Base-by-base conservation (phyloP, 805 yeast genomes). In the Hyphopichia homilentoma region DNA sequence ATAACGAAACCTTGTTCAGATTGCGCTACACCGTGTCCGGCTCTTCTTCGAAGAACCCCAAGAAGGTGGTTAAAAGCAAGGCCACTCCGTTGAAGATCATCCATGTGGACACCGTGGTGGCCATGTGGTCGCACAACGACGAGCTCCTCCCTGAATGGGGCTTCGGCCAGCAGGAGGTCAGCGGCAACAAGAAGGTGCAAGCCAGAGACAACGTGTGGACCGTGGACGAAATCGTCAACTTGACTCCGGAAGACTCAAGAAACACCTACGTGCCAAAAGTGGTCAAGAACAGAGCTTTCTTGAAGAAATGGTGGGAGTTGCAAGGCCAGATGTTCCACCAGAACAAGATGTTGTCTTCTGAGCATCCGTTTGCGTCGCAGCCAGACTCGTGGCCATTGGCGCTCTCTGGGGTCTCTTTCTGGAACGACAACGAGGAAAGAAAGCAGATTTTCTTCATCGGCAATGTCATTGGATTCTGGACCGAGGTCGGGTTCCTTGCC, bases 71-170 rank as follows among this genome's bases (percentile, higher is more conserved):
- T 41, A 81, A 80, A 58, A 80, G 96, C 3, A 80, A 81, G 53
- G 82, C 80, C 5, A 74, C 85, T 4, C 61, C 73, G 7, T 61
- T 93, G 52, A 81, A 80, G 48, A 50, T 93, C 16, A 63, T 88
- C 38, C 97, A 93, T 54, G 81, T 78, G 16, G 88, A 83, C 34
- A 85, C 96, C 2, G 76, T 83, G 30, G 97, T 94, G 27, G 90
- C 96, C 13, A 74, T 93, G 77, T 89, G 96, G 94, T 83, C 96
- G 4, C 95, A 86, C 50, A 73, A 81, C 47, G 95, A 85, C 50
- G 79, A 74, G 36, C 54, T 77, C 26, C 75, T 93, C 38, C 98
- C 99, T 13, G 97, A 86, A 11, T 93, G 99, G 99, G 98, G 84
- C 1, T 84, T 79, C 55, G 64, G 67, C 33, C 97, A 93, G 56